Evolutionary conservation across 805 yeast genomes (phyloP).

Genomic region (Lachancea quebecensis): DNA sequence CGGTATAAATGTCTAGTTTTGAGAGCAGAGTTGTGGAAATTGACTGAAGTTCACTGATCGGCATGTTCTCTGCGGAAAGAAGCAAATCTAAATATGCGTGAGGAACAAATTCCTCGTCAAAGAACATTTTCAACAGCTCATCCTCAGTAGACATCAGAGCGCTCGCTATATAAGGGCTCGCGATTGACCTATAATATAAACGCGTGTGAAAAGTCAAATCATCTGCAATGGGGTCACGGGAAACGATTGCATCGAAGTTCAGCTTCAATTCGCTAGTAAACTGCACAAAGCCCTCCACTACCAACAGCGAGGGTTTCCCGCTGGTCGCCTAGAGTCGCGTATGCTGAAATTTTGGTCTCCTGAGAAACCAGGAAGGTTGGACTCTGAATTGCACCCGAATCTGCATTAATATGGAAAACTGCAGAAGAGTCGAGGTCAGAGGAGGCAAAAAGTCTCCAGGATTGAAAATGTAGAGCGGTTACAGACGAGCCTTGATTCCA

Average conservation of each 20-base stretch:
- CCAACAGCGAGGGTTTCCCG: slow-evolving; percentile 16
- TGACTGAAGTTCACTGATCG: slow-evolving; percentile 38
- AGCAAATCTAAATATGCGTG: slow-evolving; percentile 60
- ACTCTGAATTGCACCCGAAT: background rate
- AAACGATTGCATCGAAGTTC: background rate
- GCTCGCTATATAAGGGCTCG: background rate
- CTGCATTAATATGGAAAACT: slow-evolving; percentile 5
- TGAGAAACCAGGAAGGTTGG: slow-evolving; percentile 19
- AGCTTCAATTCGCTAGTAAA: slow-evolving; percentile 1
- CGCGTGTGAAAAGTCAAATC: too few relatives aligned
- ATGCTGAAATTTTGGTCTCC: slow-evolving; percentile 16
- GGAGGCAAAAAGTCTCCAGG: slow-evolving; percentile 15
- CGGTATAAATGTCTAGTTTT: slow-evolving; percentile 57
- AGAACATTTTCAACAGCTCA: slow-evolving; percentile 57
- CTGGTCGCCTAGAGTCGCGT: slow-evolving; percentile 1
- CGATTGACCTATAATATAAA: too few relatives aligned
- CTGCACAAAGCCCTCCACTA: slow-evolving; percentile 16
- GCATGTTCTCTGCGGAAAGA: slow-evolving; percentile 34
- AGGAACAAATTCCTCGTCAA: slow-evolving; percentile 59
- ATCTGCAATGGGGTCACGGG: too few relatives aligned
- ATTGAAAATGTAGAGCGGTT: slow-evolving; percentile 15
- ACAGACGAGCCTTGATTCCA: slow-evolving; percentile 19
- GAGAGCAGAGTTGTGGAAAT: slow-evolving; percentile 46
- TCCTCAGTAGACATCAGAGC: slow-evolving; percentile 16
- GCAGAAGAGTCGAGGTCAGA: slow-evolving; percentile 34